A percentile compares a stretch with the other conserved stretches of the same genome.
Evolutionary conservation across 306 rosid species (phyloP).

Genomic region (Sophora flavescens): DNA sequence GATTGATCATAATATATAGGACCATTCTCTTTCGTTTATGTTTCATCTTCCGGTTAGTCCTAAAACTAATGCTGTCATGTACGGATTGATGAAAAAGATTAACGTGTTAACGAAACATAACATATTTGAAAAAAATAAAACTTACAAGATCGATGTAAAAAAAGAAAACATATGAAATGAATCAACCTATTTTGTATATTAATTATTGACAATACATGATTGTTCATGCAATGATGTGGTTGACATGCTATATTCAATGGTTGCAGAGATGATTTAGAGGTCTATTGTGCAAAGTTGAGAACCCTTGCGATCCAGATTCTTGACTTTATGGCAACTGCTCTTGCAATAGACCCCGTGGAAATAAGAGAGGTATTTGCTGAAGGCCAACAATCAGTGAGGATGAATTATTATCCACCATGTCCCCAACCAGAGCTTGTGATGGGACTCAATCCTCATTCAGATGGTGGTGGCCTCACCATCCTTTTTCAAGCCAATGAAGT

Average conservation of each 20-base stretch:
- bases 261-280: constrained; percentile 38
- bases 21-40: too few relatives aligned
- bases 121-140: too few relatives aligned
- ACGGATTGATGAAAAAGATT: too few relatives aligned
- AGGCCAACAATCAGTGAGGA: constrained; percentile 42
- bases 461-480: constrained; percentile 50
- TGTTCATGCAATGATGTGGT: not conserved
- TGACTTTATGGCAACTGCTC: constrained; percentile 32
- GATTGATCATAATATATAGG: too few relatives aligned
- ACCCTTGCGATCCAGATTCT: constrained; percentile 5
- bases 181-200: too few relatives aligned
- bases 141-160: too few relatives aligned
- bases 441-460: constrained; percentile 54
- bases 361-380: constrained; percentile 35
- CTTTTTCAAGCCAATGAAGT: constrained; percentile 52
- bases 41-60: too few relatives aligned
- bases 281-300: not conserved
- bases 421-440: constrained; percentile 51
- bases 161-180: too few relatives aligned
- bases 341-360: constrained; percentile 26
- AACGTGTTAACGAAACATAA: too few relatives aligned
- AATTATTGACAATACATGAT: too few relatives aligned
- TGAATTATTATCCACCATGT: constrained; percentile 58
- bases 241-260: not conserved
- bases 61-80: too few relatives aligned